phyloP scores from a whole-genome alignment of 75 land plant genomes.

The Picea glauca region DNA sequence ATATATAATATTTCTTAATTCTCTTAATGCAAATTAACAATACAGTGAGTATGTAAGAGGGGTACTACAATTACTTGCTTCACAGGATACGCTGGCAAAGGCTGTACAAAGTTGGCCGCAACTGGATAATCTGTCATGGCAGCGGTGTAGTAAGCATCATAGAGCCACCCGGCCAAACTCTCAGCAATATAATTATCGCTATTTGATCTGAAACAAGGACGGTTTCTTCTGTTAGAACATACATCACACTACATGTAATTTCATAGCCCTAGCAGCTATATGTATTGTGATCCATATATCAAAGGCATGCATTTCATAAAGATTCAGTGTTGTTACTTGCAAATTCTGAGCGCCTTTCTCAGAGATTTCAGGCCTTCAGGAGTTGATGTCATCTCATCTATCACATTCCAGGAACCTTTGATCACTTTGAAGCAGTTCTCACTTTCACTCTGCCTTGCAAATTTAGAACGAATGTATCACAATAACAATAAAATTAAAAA shows the following conservation, averaged over 20 bases:
- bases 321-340: conserved; percentile 29
- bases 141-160: conserved; percentile 20
- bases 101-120: conserved; percentile 21
- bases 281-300: no score
- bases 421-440: conserved; percentile 51
- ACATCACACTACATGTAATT: no score
- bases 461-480: background rate
- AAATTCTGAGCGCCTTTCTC: conserved; percentile 35
- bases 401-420: conserved; percentile 43
- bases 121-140: conserved; percentile 34
- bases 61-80: conserved; percentile 6
- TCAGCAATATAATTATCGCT: background rate
- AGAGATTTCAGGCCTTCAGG: conserved; percentile 36
- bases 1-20: no score
- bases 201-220: no score
- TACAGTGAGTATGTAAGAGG: no score
- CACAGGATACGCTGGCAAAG: conserved; percentile 34
- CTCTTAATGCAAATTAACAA: no score
- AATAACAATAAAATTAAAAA: background rate
- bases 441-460: conserved; percentile 12
- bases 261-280: no score
- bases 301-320: no score
- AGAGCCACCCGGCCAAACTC: conserved; percentile 14
- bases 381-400: conserved; percentile 20
- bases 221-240: no score